These are phyloP conservation scores for Rhizopus sp. DNA, from an alignment of 371 early-diverging fungal species.

Conservation along the genomic window DNA sequence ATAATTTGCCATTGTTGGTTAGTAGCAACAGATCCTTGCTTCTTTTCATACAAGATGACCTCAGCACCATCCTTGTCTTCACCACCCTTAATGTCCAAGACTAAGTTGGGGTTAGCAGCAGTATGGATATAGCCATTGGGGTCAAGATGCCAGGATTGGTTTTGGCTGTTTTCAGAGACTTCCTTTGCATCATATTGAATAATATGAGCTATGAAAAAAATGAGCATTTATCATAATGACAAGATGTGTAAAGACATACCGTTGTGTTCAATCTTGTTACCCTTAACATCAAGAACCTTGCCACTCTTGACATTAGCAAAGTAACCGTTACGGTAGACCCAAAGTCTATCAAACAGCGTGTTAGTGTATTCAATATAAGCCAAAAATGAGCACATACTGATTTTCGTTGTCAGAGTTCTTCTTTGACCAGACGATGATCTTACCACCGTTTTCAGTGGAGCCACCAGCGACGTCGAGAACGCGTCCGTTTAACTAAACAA, in stretches of 20 bases:
- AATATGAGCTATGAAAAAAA: constrained; percentile 13
- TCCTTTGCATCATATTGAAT: constrained; percentile 24
- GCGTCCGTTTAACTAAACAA: constrained; percentile 22
- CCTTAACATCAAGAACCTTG: constrained; percentile 31
- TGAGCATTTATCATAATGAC: neutral
- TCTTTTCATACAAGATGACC: constrained; percentile 32
- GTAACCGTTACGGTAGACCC: constrained; percentile 27
- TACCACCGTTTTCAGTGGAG: constrained; percentile 24
- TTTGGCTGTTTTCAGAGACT: constrained; percentile 59
- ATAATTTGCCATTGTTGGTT: constrained; percentile 28
- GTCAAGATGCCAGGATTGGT: constrained; percentile 78
- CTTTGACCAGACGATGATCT: constrained; percentile 23
- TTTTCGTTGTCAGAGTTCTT: constrained; percentile 24
- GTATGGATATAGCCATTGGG: constrained; percentile 69
- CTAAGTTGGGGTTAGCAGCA: constrained; percentile 21
- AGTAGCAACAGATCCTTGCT: constrained; percentile 22
- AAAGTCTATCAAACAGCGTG: constrained; percentile 12
- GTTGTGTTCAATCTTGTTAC: constrained; percentile 17
- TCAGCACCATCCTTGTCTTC: constrained; percentile 35
- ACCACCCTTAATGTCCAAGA: constrained; percentile 33
- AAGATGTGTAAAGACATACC: neutral
- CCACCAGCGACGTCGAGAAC: constrained; percentile 33
- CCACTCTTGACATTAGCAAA: constrained; percentile 28
- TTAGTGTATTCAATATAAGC: neutral
- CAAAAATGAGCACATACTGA: constrained; percentile 8